These are phyloP conservation scores for Zanthoxylum bungeanum DNA, from an alignment of 345 rosid species.

Conservation along the genomic window DNA sequence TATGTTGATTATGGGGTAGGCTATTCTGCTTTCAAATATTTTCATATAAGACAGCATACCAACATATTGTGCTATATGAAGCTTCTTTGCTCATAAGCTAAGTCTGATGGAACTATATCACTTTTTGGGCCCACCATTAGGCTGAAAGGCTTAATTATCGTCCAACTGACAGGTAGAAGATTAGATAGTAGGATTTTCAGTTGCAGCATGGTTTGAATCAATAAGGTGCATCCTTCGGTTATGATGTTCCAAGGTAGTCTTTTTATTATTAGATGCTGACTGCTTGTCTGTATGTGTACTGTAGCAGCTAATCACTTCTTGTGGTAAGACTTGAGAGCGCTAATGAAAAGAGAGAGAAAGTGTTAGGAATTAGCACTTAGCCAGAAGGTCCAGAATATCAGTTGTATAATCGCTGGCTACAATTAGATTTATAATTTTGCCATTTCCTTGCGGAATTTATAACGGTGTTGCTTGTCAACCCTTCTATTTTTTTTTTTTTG, in stretches of 20 bases:
- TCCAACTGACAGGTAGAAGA: neutral
- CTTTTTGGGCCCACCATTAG: neutral
- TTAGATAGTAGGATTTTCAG: neutral
- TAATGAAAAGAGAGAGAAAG: neutral
- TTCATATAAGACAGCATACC: neutral
- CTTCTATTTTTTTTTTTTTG: too few species aligned
- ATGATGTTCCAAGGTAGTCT: neutral
- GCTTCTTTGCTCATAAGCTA: neutral
- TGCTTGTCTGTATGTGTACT: neutral
- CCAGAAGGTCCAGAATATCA: neutral
- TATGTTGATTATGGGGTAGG: neutral
- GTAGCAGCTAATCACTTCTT: neutral
- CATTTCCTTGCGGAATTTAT: neutral
- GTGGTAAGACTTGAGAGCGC: neutral
- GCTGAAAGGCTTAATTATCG: neutral
- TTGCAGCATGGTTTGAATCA: neutral
- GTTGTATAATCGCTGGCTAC: neutral
- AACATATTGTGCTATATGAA: neutral
- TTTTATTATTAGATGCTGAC: neutral
- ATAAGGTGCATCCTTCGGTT: neutral
- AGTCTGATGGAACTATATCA: neutral
- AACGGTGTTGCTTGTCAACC: neutral
- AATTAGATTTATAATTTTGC: neutral
- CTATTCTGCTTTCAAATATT: neutral
- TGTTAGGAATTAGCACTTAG: neutral